Evolutionary conservation across 805 yeast species (phyloP).

Genomic region (Yarrowia divulgata): DNA sequence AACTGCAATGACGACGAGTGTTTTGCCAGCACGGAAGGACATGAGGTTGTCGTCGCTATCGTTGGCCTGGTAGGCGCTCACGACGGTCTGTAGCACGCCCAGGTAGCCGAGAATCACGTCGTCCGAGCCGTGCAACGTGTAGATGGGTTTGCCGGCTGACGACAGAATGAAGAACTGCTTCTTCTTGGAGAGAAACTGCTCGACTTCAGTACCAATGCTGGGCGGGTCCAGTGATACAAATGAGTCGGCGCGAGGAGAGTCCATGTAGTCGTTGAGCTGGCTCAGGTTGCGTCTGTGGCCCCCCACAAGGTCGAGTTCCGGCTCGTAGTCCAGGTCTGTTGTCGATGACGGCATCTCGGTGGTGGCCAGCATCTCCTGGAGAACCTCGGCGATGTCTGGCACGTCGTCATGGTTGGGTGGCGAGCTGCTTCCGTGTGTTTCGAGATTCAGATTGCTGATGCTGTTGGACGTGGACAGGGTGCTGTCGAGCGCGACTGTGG

Average conservation of each 20-base stretch:
- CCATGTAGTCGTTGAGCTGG: conserved; percentile 17
- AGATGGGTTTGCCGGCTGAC: conserved; percentile 88
- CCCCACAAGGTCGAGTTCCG: conserved; percentile 33
- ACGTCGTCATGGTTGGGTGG: conserved; percentile 20
- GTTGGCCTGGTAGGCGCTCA: conserved; percentile 65
- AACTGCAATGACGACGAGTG: conserved; percentile 64
- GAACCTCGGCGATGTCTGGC: conserved; percentile 26
- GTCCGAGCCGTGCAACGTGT: conserved; percentile 76
- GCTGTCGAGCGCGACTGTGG: conserved; percentile 18
- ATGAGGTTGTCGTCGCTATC: conserved; percentile 43
- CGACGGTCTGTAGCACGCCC: conserved; percentile 81
- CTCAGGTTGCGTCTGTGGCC: conserved; percentile 25
- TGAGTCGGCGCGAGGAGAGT: conserved; percentile 14
- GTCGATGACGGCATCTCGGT: conserved; percentile 11
- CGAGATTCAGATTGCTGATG: conserved; percentile 24
- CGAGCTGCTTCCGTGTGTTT: neutral
- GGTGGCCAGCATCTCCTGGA: conserved; percentile 26
- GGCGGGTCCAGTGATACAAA: conserved; percentile 34
- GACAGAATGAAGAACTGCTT: conserved; percentile 84
- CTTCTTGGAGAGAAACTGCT: conserved; percentile 50
- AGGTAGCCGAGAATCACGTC: conserved; percentile 70
- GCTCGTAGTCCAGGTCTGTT: conserved; percentile 21
- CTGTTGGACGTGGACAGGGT: conserved; percentile 16
- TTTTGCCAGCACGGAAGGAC: conserved; percentile 60
- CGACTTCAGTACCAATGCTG: conserved; percentile 41